Base-by-base conservation (phyloP, 352 stramenopile species). In the Globisporangium polare region DNA sequence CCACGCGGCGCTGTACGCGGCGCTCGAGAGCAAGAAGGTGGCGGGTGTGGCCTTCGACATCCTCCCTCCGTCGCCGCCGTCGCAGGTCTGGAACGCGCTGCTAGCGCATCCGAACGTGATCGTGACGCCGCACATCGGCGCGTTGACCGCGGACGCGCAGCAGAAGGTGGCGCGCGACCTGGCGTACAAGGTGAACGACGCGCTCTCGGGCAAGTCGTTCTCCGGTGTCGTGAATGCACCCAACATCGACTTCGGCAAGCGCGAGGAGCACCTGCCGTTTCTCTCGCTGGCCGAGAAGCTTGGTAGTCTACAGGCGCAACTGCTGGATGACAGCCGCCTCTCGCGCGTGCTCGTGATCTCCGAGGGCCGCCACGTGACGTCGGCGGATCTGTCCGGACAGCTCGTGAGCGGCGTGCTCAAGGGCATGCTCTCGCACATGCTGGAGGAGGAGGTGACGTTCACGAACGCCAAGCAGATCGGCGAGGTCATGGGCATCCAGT, bases 141-240 rank as follows among this genome's bases (percentile, higher is more conserved):
- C 96, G 17, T 89, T 95, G 22, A 99, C 96, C 0, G 88, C 82
- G 35, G 95, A 98, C 69, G 95, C 94, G 3, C 94, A 99, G 84
- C 78, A 97, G 46, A 92, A 93, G 74, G 89, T 97, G 37, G 94
- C 96, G 53, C 78, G 77, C 47, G 89, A 96, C 56, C 65, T 97
- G 65, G 90, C 93, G 7, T 83, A 90, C 68, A 95, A 98, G 63
- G 88, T 99, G 50, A 84, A 89, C 54, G 77, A 96, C 51, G 97
- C 94, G 56, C 74, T 99, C 29, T 83, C 96, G 31, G 91, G 84
- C 51, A 95, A 96, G 69, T 91, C 80, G 3, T 98, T 98, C 68
- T 78, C 77, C 42, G 96, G 97, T 61, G 93, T 96, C 63, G 86
- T 99, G 43, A 99, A 99, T 72, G 97, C 97, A 53, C 94, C 96